Evolutionary conservation across 2,329 filamentous ascomycete species (phyloP).

Genomic region (Akanthomyces uredinophilus): DNA sequence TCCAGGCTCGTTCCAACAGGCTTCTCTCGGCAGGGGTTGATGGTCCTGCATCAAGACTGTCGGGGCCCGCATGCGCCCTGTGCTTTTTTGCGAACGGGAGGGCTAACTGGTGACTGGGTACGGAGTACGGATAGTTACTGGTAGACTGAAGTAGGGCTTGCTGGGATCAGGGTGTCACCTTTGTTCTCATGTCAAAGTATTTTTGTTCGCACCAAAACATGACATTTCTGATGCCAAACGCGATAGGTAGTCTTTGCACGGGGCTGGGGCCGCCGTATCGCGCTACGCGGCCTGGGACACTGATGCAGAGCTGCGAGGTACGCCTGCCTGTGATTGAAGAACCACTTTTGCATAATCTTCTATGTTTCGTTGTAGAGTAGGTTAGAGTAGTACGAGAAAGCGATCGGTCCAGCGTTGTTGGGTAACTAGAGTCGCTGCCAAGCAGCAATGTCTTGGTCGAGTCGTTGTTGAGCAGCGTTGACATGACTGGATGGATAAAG

Average conservation of each 20-base stretch:
- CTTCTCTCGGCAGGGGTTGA: conserved; percentile 8
- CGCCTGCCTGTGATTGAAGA: background rate
- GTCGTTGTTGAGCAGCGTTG: no score
- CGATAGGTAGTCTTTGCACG: background rate
- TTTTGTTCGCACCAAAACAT: no score
- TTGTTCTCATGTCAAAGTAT: no score
- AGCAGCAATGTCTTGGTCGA: no score
- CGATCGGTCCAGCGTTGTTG: no score
- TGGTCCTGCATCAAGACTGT: background rate
- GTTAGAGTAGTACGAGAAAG: background rate
- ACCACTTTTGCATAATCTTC: background rate
- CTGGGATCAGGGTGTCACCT: background rate
- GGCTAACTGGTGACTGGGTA: conserved; percentile 1
- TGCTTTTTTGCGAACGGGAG: conserved; percentile 6
- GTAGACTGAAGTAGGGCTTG: no score
- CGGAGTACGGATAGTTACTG: background rate
- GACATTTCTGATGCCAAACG: no score
- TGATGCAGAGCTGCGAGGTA: background rate
- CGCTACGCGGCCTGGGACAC: background rate
- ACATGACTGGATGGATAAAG: no score
- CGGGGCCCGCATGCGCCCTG: background rate
- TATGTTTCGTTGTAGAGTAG: background rate
- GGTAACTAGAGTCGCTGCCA: no score
- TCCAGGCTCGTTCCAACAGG: conserved; percentile 9
- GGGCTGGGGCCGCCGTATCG: background rate